Conservation (phyloP, 176 grass and related monocot genomes). For the Neostapfia colusana region DNA sequence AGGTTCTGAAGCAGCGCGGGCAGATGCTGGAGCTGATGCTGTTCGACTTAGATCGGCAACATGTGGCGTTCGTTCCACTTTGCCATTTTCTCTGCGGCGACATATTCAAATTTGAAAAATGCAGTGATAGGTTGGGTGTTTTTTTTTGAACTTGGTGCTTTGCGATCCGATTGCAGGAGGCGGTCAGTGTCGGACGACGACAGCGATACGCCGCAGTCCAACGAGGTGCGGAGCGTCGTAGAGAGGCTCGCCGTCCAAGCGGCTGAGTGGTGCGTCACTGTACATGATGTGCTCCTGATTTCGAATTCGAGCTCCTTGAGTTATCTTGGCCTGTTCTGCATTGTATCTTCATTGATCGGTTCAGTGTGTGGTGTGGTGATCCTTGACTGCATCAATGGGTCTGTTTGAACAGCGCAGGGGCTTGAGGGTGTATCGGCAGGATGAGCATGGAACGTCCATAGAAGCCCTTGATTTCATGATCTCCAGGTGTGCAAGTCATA, state of each 20-base stretch:
- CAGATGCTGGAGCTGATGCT: conserved; percentile 66
- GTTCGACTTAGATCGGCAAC: not conserved
- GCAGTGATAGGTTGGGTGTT: not conserved
- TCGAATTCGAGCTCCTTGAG: not conserved
- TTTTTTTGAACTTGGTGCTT: not conserved
- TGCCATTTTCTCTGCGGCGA: not conserved
- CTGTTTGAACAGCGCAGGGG: conserved; percentile 61
- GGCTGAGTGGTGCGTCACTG: conserved; percentile 52
- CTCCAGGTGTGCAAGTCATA: conserved; percentile 55
- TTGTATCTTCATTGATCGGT: not conserved
- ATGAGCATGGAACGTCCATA: conserved; percentile 73
- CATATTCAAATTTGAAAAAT: not conserved
- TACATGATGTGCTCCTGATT: not conserved
- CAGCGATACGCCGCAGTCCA: conserved; percentile 70
- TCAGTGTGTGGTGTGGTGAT: conserved; percentile 13
- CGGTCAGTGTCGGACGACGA: conserved; percentile 49
- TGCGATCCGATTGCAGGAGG: conserved; percentile 31
- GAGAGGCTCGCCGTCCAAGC: conserved; percentile 75
- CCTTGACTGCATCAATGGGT: conserved; percentile 12
- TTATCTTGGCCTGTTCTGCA: not conserved
- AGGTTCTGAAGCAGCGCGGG: conserved; percentile 70
- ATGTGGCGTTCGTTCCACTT: not conserved
- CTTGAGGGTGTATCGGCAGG: conserved; percentile 80
- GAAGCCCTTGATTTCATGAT: conserved; percentile 88
- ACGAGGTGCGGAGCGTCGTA: conserved; percentile 73